These are phyloP conservation scores for Lactifluus hygrophoroides DNA, from an alignment of 768 basidiomycete genomes.

Conservation along the genomic window DNA sequence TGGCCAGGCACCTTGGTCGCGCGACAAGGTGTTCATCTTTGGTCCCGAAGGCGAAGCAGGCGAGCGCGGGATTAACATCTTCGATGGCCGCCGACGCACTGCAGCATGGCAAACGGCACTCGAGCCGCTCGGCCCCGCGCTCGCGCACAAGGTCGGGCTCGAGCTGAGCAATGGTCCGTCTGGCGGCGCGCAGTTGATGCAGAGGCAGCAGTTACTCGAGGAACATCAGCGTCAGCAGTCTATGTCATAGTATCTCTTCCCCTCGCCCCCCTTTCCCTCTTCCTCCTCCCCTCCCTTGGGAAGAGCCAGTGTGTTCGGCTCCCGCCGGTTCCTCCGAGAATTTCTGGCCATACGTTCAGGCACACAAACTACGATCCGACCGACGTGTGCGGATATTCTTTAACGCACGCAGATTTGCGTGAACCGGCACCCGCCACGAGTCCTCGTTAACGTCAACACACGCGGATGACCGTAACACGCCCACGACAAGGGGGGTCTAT, in stretches of 20 bases:
- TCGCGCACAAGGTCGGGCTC: slow-evolving; percentile 65
- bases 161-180: slow-evolving; percentile 67
- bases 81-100: slow-evolving; percentile 54
- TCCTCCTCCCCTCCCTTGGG: background rate
- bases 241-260: background rate
- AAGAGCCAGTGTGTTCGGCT: no score
- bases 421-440: no score
- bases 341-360: no score
- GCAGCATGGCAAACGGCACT: slow-evolving; percentile 57
- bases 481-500: no score
- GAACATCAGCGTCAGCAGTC: background rate
- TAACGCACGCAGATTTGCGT: no score
- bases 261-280: background rate
- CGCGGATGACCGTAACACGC: no score
- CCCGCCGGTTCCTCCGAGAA: no score
- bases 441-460: no score
- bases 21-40: slow-evolving; percentile 66
- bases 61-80: slow-evolving; percentile 55
- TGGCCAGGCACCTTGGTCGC: slow-evolving; percentile 64
- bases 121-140: slow-evolving; percentile 54
- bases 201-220: background rate
- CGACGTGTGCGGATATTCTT: background rate
- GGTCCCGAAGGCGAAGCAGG: slow-evolving; percentile 79
- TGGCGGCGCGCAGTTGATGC: slow-evolving; percentile 13
- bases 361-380: no score